Percentiles rank a stretch among this genome's conserved stretches.
Evolutionary conservation across 495 filamentous ascomycete genomes (phyloP).

Genomic region (Penicillium lividum): DNA sequence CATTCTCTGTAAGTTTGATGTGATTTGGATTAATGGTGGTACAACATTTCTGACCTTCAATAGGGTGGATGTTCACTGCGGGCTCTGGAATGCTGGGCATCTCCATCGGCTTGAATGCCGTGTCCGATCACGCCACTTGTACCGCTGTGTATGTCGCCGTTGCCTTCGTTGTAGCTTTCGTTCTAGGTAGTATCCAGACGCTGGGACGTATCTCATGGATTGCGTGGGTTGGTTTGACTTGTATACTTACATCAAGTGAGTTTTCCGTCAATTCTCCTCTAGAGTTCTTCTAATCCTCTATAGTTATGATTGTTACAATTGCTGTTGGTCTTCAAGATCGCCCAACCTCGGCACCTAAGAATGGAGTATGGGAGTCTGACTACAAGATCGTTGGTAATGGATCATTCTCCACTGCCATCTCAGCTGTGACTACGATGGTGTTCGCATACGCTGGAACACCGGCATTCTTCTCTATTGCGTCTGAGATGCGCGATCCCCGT

Average conservation of each 20-base stretch:
- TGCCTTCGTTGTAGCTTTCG: constrained; percentile 34
- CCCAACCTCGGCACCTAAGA: constrained; percentile 36
- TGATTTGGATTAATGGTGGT: neutral
- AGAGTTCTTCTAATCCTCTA: constrained; percentile 9
- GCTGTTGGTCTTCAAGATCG: constrained; percentile 58
- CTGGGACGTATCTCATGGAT: constrained; percentile 40
- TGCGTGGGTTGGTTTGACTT: constrained; percentile 40
- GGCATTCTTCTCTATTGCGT: constrained; percentile 70
- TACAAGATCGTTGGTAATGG: constrained; percentile 31
- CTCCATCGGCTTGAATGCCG: constrained; percentile 66
- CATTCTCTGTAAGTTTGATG: constrained; percentile 33
- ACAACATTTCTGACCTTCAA: constrained; percentile 45
- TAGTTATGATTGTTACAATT: constrained; percentile 71
- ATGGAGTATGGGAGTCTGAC: constrained; percentile 34
- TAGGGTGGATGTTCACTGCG: constrained; percentile 51
- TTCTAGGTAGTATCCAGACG: constrained; percentile 39
- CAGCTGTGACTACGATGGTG: constrained; percentile 68
- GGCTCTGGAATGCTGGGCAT: constrained; percentile 63
- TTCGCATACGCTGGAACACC: constrained; percentile 66
- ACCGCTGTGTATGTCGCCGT: constrained; percentile 50
- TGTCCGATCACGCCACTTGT: constrained; percentile 65
- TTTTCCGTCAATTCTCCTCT: constrained; percentile 25
- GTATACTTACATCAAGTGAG: constrained; percentile 41
- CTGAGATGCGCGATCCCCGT: constrained; percentile 67
- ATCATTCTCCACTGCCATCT: constrained; percentile 44